Conservation (phyloP, 2,329 filamentous ascomycete genomes). For the Beauveria caledonica region DNA sequence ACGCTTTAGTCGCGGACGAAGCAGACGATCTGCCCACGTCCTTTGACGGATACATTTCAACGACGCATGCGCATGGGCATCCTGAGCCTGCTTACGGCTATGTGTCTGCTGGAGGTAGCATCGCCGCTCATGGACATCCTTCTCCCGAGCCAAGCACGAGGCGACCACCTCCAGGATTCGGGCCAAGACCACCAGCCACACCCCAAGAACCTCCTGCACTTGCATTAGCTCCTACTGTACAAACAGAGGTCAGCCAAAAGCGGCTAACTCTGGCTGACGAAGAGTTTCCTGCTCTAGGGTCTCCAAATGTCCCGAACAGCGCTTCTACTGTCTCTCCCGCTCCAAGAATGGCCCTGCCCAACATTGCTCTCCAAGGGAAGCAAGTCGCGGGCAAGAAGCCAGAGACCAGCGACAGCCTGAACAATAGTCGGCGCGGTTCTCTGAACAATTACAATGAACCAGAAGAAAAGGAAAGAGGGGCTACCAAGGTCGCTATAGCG, state of each 20-base stretch:
- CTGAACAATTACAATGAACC: conserved; percentile 10
- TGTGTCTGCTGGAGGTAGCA: background rate
- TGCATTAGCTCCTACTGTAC: conserved; percentile 18
- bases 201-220: background rate
- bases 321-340: conserved; percentile 27
- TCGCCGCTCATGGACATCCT: background rate
- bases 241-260: conserved; percentile 26
- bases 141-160: conserved; percentile 4
- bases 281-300: conserved; percentile 53
- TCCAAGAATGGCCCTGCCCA: conserved; percentile 17
- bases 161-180: conserved; percentile 23
- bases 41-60: conserved; percentile 12
- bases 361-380: conserved; percentile 28
- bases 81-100: background rate
- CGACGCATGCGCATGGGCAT: conserved; percentile 2
- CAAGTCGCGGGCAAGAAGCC: conserved; percentile 24
- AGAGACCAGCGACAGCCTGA: conserved; percentile 14
- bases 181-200: background rate
- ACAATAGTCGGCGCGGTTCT: conserved; percentile 15
- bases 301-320: conserved; percentile 31
- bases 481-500: conserved; percentile 39
- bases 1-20: conserved; percentile 58
- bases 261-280: conserved; percentile 34
- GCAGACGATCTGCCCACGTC: conserved; percentile 18
- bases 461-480: conserved; percentile 22